Percentiles rank a stretch among this genome's conserved stretches.
Conservation (phyloP, 768 basidiomycete species). For the Dioszegia aurantiaca region DNA sequence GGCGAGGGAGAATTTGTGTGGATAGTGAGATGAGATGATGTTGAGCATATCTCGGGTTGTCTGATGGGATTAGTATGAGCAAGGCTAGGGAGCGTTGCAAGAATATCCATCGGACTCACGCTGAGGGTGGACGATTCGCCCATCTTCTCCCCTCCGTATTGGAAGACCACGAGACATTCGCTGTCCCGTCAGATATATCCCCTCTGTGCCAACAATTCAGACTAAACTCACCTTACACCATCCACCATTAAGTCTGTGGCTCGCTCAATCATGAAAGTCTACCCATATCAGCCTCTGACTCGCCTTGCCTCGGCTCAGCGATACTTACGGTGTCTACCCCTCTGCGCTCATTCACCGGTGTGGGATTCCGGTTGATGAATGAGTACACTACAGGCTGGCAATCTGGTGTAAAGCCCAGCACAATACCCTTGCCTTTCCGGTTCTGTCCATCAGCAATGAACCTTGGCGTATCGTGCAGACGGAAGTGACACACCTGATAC, state of each 20-base stretch:
- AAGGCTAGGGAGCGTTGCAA: not conserved
- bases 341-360: slow-evolving; percentile 31
- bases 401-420: slow-evolving; percentile 34
- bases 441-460: slow-evolving; percentile 14
- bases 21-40: slow-evolving; percentile 42
- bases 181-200: not conserved
- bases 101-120: not conserved
- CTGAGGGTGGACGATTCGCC: slow-evolving; percentile 12
- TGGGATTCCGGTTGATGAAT: slow-evolving; percentile 39
- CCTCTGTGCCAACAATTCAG: not conserved
- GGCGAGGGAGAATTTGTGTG: slow-evolving; percentile 38
- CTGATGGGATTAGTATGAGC: not conserved
- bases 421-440: slow-evolving; percentile 41
- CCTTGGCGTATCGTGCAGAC: not conserved
- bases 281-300: not conserved
- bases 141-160: slow-evolving; percentile 11
- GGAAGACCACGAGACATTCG: slow-evolving; percentile 12
- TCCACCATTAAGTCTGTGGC: slow-evolving; percentile 45
- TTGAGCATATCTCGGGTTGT: slow-evolving; percentile 32
- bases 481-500: slow-evolving; percentile 1
- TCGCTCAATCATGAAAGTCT: slow-evolving; percentile 48
- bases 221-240: slow-evolving; percentile 36
- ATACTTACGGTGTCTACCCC: slow-evolving; percentile 32
- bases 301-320: not conserved
- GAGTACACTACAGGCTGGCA: slow-evolving; percentile 46